These are phyloP conservation scores for Malassezia dermatis DNA, from an alignment of 1,284 basidiomycete species.

Conservation along the genomic window DNA sequence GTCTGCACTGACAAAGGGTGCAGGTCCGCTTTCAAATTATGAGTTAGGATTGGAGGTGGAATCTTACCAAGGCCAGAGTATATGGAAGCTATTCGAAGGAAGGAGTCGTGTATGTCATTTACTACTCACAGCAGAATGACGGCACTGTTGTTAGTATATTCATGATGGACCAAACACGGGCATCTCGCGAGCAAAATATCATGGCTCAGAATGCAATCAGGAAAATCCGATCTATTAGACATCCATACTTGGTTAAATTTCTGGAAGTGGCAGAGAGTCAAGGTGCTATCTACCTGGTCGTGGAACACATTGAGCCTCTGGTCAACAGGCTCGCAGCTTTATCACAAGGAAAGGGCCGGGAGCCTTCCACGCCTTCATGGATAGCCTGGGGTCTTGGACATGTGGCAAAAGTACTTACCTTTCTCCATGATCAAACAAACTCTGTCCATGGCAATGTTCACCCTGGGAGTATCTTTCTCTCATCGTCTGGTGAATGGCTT, in stretches of 20 bases:
- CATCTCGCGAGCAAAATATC: slow-evolving; percentile 43
- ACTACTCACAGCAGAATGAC: slow-evolving; percentile 57
- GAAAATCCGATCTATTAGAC: slow-evolving; percentile 79
- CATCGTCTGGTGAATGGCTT: slow-evolving; percentile 80
- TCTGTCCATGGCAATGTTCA: slow-evolving; percentile 74
- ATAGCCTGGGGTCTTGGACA: slow-evolving; percentile 84
- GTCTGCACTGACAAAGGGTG: slow-evolving; percentile 64
- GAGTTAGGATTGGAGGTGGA: slow-evolving; percentile 66
- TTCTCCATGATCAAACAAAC: slow-evolving; percentile 62
- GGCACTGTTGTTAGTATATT: slow-evolving; percentile 51
- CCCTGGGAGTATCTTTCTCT: slow-evolving; percentile 69
- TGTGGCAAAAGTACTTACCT: slow-evolving; percentile 57
- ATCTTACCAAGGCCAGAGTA: slow-evolving; percentile 58
- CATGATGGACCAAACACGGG: slow-evolving; percentile 28
- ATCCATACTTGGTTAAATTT: slow-evolving; percentile 90
- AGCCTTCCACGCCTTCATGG: slow-evolving; percentile 59
- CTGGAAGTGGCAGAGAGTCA: slow-evolving; percentile 77
- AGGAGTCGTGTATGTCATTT: slow-evolving; percentile 23
- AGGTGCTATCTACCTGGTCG: slow-evolving; percentile 77
- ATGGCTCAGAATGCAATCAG: slow-evolving; percentile 82
- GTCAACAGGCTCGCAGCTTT: slow-evolving; percentile 57
- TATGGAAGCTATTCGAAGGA: slow-evolving; percentile 79
- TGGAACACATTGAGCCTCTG: slow-evolving; percentile 77
- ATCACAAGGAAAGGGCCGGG: slow-evolving; percentile 46
- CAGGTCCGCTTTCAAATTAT: slow-evolving; percentile 79